Conservation (phyloP, 805 yeast genomes). For the Wickerhamomyces ciferrii region DNA sequence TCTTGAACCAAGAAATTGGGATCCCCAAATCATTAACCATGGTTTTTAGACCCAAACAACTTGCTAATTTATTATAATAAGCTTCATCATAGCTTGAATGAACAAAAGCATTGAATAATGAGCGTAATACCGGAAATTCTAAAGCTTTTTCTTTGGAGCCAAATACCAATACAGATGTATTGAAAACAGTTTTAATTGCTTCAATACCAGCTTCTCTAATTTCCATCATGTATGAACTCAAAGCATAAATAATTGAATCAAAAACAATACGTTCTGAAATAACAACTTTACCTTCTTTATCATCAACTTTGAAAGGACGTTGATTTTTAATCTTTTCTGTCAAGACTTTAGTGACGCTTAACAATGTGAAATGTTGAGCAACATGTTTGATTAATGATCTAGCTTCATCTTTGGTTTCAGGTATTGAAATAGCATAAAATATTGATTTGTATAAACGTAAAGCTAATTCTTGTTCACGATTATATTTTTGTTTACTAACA, state of each 20-base stretch:
- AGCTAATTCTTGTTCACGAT: slow-evolving; percentile 61
- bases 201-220: slow-evolving; percentile 69
- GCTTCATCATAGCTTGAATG: slow-evolving; percentile 91
- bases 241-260: slow-evolving; percentile 71
- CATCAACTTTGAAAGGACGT: slow-evolving; percentile 67
- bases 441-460: slow-evolving; percentile 61
- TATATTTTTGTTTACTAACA: slow-evolving; percentile 44
- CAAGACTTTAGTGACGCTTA: slow-evolving; percentile 72
- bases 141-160: slow-evolving; percentile 63
- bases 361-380: slow-evolving; percentile 72
- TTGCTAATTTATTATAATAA: slow-evolving; percentile 83
- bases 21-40: slow-evolving; percentile 63
- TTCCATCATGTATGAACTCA: slow-evolving; percentile 67
- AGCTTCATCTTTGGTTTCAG: slow-evolving; percentile 69
- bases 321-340: slow-evolving; percentile 62
- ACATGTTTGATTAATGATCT: slow-evolving; percentile 53
- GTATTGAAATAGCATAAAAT: slow-evolving; percentile 71
- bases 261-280: slow-evolving; percentile 67
- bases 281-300: slow-evolving; percentile 71
- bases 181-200: slow-evolving; percentile 57
- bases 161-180: slow-evolving; percentile 59
- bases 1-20: slow-evolving; percentile 68
- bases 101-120: slow-evolving; percentile 74
- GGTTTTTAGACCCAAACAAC: slow-evolving; percentile 75
- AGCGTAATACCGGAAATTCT: slow-evolving; percentile 69